Evolutionary conservation across 1,284 basidiomycete species (phyloP).

Genomic region (Moesziomyces parantarcticus): DNA sequence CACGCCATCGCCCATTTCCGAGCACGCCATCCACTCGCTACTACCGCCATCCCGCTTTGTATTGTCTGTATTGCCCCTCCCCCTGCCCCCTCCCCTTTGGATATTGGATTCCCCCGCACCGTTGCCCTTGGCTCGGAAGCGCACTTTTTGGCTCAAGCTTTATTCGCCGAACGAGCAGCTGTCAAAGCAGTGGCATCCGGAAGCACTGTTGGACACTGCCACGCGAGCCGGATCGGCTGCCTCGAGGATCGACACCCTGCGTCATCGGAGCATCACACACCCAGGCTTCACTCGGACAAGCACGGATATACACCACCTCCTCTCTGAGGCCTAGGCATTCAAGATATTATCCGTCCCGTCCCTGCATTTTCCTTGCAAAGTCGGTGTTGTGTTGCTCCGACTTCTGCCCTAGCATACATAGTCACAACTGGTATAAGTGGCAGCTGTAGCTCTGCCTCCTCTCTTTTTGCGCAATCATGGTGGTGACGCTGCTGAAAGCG

Average conservation of each 20-base stretch:
- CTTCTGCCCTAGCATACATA: no score
- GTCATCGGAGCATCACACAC: no score
- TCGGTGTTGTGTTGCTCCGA: no score
- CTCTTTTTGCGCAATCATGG: conserved; percentile 4
- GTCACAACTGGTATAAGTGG: no score
- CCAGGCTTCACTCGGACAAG: no score
- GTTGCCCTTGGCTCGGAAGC: background rate
- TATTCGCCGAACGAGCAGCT: conserved; percentile 4
- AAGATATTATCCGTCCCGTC: no score
- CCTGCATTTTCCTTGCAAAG: no score
- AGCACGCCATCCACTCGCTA: conserved; percentile 30
- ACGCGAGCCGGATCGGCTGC: background rate
- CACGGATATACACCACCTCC: no score
- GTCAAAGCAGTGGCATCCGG: background rate
- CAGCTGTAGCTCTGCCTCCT: no score
- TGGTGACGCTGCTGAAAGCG: conserved; percentile 15
- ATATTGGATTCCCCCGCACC: background rate
- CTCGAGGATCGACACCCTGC: background rate
- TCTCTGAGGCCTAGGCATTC: no score
- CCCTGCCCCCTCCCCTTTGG: background rate
- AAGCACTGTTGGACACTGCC: background rate
- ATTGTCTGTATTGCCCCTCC: background rate
- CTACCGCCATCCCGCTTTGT: background rate
- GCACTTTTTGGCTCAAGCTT: background rate
- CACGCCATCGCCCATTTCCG: conserved; percentile 18